A percentile compares a stretch with the other conserved stretches of the same genome.
These are phyloP conservation scores for Lycium barbarum DNA, from an alignment of 257 asterid genomes.

Conservation along the genomic window DNA sequence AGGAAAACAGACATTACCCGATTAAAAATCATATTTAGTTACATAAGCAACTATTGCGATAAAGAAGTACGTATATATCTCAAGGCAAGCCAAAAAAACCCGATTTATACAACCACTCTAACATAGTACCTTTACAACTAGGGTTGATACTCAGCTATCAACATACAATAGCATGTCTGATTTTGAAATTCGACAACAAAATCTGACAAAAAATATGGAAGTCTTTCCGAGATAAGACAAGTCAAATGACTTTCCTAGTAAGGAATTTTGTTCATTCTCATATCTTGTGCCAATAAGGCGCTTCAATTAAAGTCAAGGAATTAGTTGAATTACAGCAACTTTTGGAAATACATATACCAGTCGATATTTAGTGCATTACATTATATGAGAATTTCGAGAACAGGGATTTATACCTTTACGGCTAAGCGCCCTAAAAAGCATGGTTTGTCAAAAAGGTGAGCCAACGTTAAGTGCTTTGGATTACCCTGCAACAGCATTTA, in stretches of 20 bases:
- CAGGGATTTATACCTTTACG: slow-evolving; percentile 56
- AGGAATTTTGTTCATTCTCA: neutral
- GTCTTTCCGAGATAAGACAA: neutral
- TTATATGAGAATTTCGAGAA: neutral
- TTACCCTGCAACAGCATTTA: slow-evolving; percentile 62
- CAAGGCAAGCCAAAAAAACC: neutral
- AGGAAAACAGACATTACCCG: neutral
- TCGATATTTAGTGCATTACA: neutral
- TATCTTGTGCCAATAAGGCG: neutral
- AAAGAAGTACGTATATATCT: neutral
- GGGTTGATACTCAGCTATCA: neutral
- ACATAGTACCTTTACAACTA: neutral
- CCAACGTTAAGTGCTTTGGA: slow-evolving; percentile 72
- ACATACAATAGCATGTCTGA: neutral
- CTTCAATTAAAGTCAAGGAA: neutral
- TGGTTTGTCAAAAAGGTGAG: slow-evolving; percentile 91
- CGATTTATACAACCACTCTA: neutral
- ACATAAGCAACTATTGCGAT: neutral
- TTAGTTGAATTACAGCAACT: neutral
- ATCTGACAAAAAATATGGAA: neutral
- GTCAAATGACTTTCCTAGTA: neutral
- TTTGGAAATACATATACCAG: neutral
- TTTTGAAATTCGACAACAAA: neutral
- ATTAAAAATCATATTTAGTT: neutral
- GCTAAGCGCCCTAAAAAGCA: slow-evolving; percentile 88